These are phyloP conservation scores for Serpula lacrymans DNA, from an alignment of 768 basidiomycete genomes.

Conservation along the genomic window DNA sequence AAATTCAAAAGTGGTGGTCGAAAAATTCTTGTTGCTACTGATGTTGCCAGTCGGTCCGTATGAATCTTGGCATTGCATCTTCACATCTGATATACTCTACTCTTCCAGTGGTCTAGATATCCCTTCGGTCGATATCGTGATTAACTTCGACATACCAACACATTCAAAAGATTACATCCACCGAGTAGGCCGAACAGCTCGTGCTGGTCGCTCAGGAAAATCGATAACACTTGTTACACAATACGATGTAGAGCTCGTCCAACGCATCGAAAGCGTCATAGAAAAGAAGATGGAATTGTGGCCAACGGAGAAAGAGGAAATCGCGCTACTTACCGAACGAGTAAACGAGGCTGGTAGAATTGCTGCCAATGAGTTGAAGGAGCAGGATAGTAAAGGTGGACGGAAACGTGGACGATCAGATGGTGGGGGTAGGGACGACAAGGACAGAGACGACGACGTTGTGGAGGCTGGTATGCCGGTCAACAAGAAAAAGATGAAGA, in stretches of 20 bases:
- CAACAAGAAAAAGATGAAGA: conserved; percentile 46
- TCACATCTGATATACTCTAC: not conserved
- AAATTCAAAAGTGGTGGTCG: conserved; percentile 97
- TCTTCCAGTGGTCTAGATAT: conserved; percentile 82
- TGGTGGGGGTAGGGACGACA: conserved; percentile 62
- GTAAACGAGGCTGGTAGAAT: conserved; percentile 82
- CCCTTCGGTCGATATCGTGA: conserved; percentile 91
- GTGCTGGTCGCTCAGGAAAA: conserved; percentile 96
- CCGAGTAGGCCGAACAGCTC: conserved; percentile 94
- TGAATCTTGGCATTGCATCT: not conserved
- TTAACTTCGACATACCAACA: conserved; percentile 97
- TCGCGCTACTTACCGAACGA: conserved; percentile 81
- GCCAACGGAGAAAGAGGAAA: conserved; percentile 84
- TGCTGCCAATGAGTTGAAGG: conserved; percentile 81
- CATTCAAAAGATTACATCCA: conserved; percentile 99
- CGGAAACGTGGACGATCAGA: conserved; percentile 48
- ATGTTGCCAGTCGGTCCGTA: conserved; percentile 86
- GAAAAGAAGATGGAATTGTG: conserved; percentile 92
- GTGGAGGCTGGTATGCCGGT: conserved; percentile 87
- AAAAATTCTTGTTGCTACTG: conserved; percentile 90
- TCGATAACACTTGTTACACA: conserved; percentile 97
- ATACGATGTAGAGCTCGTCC: conserved; percentile 95
- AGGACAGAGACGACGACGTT: conserved; percentile 90
- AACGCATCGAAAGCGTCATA: conserved; percentile 90
- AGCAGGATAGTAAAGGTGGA: conserved; percentile 52